These are phyloP conservation scores for Halophytophthora batemanensis DNA, from an alignment of 352 stramenopile genomes.

Conservation along the genomic window DNA sequence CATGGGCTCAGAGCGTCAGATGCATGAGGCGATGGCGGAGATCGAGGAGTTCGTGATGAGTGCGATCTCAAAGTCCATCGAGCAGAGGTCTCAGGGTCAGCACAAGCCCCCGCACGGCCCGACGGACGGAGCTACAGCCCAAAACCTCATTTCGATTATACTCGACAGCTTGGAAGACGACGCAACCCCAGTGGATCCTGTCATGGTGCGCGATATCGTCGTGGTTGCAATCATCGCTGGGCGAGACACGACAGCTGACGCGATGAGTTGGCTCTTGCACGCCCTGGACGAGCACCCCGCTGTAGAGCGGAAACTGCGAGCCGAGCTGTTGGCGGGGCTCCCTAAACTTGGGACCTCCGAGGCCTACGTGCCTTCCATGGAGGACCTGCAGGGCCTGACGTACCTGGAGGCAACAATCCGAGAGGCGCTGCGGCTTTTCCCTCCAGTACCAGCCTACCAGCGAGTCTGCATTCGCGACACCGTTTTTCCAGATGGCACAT, in stretches of 20 bases:
- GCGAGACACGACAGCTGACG: constrained; percentile 52
- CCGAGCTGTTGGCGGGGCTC: constrained; percentile 22
- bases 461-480: constrained; percentile 40
- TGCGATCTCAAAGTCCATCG: constrained; percentile 21
- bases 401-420: constrained; percentile 43
- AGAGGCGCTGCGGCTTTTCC: constrained; percentile 47
- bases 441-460: constrained; percentile 37
- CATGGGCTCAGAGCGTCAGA: constrained; percentile 9
- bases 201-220: constrained; percentile 49
- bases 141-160: constrained; percentile 19
- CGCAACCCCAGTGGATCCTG: constrained; percentile 10
- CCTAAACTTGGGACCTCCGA: constrained; percentile 18
- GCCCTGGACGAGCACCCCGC: constrained; percentile 46
- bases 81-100: constrained; percentile 1
- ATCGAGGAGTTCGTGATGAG: constrained; percentile 24
- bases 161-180: constrained; percentile 22
- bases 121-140: constrained; percentile 15
- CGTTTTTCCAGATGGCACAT: constrained; percentile 48
- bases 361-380: constrained; percentile 31
- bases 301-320: constrained; percentile 32
- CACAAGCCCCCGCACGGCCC: constrained; percentile 19
- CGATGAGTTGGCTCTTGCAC: constrained; percentile 57
- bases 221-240: constrained; percentile 57
- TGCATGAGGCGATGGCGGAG: constrained; percentile 8
- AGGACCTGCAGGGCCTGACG: constrained; percentile 24